These are phyloP conservation scores for Cyclocybe cylindracea DNA, from an alignment of 768 basidiomycete genomes.

Conservation along the genomic window DNA sequence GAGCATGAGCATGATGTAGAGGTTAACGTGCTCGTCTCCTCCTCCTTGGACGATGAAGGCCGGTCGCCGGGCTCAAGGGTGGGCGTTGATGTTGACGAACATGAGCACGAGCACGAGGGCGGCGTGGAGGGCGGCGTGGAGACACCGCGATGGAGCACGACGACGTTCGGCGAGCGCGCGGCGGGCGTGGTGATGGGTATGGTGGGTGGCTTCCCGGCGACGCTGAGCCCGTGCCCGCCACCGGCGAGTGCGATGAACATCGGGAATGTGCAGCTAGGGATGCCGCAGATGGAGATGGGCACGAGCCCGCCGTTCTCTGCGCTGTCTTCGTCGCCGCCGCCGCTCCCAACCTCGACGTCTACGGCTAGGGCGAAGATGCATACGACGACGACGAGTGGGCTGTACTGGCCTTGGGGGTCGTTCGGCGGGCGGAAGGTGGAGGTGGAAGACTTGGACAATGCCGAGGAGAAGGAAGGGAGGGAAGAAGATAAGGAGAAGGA, in stretches of 20 bases:
- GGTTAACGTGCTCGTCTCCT: slow-evolving; percentile 6
- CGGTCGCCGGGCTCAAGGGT: neutral
- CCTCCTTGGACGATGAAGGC: neutral
- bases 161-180: no score
- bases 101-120: slow-evolving; percentile 3
- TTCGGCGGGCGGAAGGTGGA: slow-evolving; percentile 1
- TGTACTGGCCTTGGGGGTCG: slow-evolving; percentile 25
- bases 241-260: slow-evolving; percentile 6
- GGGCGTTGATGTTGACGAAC: neutral
- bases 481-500: slow-evolving; percentile 5
- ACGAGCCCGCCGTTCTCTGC: slow-evolving; percentile 33
- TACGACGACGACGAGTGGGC: neutral
- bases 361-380: neutral
- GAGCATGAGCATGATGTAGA: slow-evolving; percentile 2
- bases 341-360: neutral
- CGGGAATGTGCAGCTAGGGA: neutral
- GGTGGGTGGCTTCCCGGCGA: slow-evolving; percentile 11
- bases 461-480: neutral
- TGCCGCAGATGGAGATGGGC: slow-evolving; percentile 21
- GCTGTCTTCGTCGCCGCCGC: slow-evolving; percentile 12
- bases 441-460: neutral
- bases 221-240: neutral
- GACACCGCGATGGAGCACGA: no score
- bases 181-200: neutral
- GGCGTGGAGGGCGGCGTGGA: neutral